Percentiles rank a stretch among this genome's conserved stretches.
These are phyloP conservation scores for Cryphonectria radicalis DNA, from an alignment of 2,329 filamentous ascomycete genomes.

Conservation along the genomic window DNA sequence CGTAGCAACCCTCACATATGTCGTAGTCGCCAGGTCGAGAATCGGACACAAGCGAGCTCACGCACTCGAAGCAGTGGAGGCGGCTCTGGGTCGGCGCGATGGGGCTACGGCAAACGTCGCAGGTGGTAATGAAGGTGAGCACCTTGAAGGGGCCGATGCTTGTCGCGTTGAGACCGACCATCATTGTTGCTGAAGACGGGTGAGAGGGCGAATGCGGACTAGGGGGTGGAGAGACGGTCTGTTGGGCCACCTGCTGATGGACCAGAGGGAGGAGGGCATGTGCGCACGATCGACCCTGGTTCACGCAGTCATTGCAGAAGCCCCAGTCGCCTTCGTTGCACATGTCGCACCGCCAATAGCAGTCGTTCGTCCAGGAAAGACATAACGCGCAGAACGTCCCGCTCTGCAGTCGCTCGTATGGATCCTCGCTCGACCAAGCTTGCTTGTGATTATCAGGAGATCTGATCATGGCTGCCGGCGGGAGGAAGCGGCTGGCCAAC, in stretches of 20 bases:
- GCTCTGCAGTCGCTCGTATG: slow-evolving; percentile 68
- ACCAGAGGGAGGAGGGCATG: slow-evolving; percentile 80
- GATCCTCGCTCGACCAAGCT: slow-evolving; percentile 69
- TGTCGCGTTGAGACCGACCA: slow-evolving; percentile 50
- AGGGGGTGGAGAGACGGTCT: slow-evolving; percentile 43
- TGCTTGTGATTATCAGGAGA: slow-evolving; percentile 59
- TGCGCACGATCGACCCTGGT: slow-evolving; percentile 78
- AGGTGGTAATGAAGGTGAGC: slow-evolving; percentile 73
- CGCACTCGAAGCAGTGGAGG: slow-evolving; percentile 81
- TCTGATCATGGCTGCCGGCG: slow-evolving; percentile 50
- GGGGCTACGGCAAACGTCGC: slow-evolving; percentile 75
- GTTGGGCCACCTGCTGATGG: slow-evolving; percentile 51
- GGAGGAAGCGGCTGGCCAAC: slow-evolving; percentile 59
- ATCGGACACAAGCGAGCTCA: slow-evolving; percentile 52
- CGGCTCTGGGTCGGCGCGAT: slow-evolving; percentile 73
- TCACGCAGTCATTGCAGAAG: slow-evolving; percentile 87
- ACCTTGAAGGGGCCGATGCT: slow-evolving; percentile 64
- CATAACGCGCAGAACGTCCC: slow-evolving; percentile 87
- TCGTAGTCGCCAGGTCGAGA: slow-evolving; percentile 77
- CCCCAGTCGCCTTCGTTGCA: slow-evolving; percentile 97
- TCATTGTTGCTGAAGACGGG: slow-evolving; percentile 51
- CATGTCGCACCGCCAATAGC: slow-evolving; percentile 85
- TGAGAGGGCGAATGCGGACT: slow-evolving; percentile 47
- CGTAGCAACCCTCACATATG: slow-evolving; percentile 80
- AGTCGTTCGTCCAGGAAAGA: slow-evolving; percentile 73